These are phyloP conservation scores for Wickerhamiella allomyrinae DNA, from an alignment of 805 yeast genomes.

Conservation along the genomic window DNA sequence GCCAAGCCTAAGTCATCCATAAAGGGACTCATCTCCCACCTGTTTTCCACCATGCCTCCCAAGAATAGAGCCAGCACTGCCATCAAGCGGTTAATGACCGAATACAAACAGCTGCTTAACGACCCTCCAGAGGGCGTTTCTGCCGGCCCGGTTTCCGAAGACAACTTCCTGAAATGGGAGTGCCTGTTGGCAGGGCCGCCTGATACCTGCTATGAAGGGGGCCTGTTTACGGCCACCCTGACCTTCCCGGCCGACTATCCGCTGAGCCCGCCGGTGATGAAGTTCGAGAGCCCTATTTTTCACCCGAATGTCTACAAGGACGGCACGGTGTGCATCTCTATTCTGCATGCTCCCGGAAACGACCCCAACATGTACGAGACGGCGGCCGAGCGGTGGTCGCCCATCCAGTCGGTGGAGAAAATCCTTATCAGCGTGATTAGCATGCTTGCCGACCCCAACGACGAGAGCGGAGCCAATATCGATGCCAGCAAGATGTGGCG, in stretches of 20 bases:
- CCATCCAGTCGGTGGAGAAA: conserved; percentile 95
- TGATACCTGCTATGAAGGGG: conserved; percentile 75
- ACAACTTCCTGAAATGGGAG: conserved; percentile 67
- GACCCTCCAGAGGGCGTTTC: conserved; percentile 92
- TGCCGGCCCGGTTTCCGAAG: conserved; percentile 78
- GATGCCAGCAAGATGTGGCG: conserved; percentile 81
- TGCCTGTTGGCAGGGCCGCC: conserved; percentile 73
- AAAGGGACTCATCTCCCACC: too few species aligned
- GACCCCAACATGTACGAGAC: conserved; percentile 92
- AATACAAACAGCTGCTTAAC: conserved; percentile 67
- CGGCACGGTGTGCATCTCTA: conserved; percentile 92
- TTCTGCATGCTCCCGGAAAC: conserved; percentile 91
- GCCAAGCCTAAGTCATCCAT: too few species aligned
- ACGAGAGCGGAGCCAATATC: conserved; percentile 87
- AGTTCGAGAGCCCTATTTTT: conserved; percentile 63
- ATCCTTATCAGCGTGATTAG: conserved; percentile 83
- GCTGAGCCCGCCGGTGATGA: conserved; percentile 62
- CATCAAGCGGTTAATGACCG: conserved; percentile 72
- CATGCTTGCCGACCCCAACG: conserved; percentile 90
- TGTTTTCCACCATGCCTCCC: not conserved
- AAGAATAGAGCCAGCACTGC: conserved; percentile 42
- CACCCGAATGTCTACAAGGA: conserved; percentile 91
- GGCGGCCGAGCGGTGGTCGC: conserved; percentile 96
- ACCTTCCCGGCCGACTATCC: conserved; percentile 72
- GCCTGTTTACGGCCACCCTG: conserved; percentile 66